Conservation (phyloP, 495 filamentous ascomycete genomes). For the Penicillium alfredii region DNA sequence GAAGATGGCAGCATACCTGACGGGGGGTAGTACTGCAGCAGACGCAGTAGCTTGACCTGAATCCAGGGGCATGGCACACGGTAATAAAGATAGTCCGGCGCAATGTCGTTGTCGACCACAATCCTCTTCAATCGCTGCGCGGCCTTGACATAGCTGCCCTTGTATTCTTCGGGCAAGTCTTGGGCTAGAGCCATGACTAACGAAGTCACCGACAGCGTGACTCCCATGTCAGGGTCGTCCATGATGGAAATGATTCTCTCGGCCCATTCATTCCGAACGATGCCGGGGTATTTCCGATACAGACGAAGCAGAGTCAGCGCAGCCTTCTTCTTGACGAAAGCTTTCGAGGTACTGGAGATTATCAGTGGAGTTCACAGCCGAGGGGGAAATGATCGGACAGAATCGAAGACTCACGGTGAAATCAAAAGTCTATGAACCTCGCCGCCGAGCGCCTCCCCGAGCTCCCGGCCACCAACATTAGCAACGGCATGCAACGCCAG, state of each 20-base stretch:
- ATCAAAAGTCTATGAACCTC: conserved; percentile 95
- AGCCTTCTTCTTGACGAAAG: conserved; percentile 99
- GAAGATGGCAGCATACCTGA: conserved; percentile 58
- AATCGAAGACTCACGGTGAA: conserved; percentile 66
- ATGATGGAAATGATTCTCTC: conserved; percentile 96
- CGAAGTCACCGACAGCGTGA: conserved; percentile 91
- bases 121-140: conserved; percentile 83
- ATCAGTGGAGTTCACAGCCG: conserved; percentile 12
- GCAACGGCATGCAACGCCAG: conserved; percentile 98
- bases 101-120: conserved; percentile 80
- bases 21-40: conserved; percentile 94
- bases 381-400: not conserved
- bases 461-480: conserved; percentile 93
- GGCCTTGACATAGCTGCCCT: conserved; percentile 88
- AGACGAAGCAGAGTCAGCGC: conserved; percentile 91
- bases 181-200: conserved; percentile 94
- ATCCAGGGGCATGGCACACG: conserved; percentile 99
- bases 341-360: conserved; percentile 72
- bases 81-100: conserved; percentile 92
- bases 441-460: conserved; percentile 87
- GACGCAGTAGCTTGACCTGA: conserved; percentile 84
- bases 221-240: conserved; percentile 94
- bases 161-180: conserved; percentile 88
- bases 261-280: conserved; percentile 94
- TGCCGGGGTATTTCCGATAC: conserved; percentile 88